Conservation (phyloP, 2,329 filamentous ascomycete species). For the Fusarium dlaminii region DNA sequence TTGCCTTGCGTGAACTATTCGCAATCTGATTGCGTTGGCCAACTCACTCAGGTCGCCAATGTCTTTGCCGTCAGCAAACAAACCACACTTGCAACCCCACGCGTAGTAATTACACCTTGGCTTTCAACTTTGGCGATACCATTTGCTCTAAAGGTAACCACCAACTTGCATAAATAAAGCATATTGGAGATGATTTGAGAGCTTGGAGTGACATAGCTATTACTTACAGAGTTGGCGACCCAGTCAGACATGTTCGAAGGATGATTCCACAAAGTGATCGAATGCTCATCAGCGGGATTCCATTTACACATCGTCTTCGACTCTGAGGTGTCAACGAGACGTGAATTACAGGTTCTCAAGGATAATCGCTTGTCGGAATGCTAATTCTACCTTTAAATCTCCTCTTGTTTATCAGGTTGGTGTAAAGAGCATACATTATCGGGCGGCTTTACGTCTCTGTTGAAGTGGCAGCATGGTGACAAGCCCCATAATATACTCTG, state of each 20-base stretch:
- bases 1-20: background rate
- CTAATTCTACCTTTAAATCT: background rate
- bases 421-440: no score
- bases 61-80: background rate
- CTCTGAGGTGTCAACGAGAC: background rate
- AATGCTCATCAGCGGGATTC: background rate
- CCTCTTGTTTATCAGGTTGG: no score
- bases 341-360: accelerated
- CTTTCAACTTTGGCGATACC: background rate
- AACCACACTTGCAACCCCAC: background rate
- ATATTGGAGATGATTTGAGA: background rate
- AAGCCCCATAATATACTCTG: background rate
- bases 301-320: background rate
- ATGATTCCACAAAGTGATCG: background rate
- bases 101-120: background rate
- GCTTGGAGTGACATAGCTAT: no score
- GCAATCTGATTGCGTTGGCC: background rate
- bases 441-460: background rate
- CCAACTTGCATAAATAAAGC: background rate
- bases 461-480: background rate
- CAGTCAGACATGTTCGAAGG: background rate
- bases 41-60: background rate
- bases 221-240: background rate
- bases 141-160: background rate
- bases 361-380: accelerated